A percentile compares a stretch with the other conserved stretches of the same genome.
These are phyloP conservation scores for Aquilaria malaccensis DNA, from an alignment of 345 rosid species.

Conservation along the genomic window DNA sequence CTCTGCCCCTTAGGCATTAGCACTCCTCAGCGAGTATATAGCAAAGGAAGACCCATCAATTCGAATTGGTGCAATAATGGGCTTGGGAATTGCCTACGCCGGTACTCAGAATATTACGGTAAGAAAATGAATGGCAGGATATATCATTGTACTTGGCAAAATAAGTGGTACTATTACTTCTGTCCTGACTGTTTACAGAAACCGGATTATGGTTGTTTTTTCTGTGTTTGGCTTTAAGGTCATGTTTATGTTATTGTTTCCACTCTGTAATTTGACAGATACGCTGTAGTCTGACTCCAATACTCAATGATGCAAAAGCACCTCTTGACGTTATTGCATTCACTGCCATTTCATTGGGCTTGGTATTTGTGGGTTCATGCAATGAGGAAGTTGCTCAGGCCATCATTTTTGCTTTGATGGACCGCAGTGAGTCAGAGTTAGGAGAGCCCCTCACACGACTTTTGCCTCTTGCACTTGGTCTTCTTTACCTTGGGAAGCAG, in stretches of 20 bases:
- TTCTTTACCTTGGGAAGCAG: conserved; percentile 96
- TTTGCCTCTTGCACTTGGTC: conserved; percentile 93
- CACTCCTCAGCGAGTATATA: conserved; percentile 63
- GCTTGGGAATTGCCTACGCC: conserved; percentile 89
- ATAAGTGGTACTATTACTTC: background rate
- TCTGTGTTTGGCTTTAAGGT: background rate
- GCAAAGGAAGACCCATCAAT: conserved; percentile 72
- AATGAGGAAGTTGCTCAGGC: conserved; percentile 95
- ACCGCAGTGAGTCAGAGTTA: conserved; percentile 74
- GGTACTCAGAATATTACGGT: conserved; percentile 60
- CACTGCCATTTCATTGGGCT: conserved; percentile 83
- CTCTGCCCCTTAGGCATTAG: conserved; percentile 57
- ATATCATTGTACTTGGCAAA: background rate
- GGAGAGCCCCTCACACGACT: conserved; percentile 77
- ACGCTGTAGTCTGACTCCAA: conserved; percentile 47
- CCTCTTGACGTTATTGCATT: conserved; percentile 88
- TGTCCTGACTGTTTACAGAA: background rate
- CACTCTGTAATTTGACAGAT: conserved; percentile 33
- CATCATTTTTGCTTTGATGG: conserved; percentile 81
- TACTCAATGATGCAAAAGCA: conserved; percentile 62
- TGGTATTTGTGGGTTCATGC: conserved; percentile 90
- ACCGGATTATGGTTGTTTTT: background rate
- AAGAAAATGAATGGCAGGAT: no score
- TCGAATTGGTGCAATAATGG: conserved; percentile 94
- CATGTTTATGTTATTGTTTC: background rate